phyloP scores from a whole-genome alignment of 306 rosid species.

The Cicer bijugum region DNA sequence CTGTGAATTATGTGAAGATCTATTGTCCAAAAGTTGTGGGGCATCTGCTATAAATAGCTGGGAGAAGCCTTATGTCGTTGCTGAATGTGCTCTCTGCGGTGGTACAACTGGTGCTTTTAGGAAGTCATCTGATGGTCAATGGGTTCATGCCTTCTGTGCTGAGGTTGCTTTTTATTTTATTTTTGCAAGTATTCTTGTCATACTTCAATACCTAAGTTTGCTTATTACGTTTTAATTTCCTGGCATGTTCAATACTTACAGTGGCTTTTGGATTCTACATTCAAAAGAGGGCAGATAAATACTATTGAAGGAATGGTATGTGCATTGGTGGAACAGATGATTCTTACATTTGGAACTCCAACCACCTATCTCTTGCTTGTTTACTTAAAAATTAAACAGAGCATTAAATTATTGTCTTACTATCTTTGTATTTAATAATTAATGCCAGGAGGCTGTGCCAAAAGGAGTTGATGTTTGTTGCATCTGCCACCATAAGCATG shows the following conservation, averaged over 20 bases:
- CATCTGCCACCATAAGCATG: conserved; percentile 73
- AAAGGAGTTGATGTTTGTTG: conserved; percentile 73
- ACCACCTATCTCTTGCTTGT: neutral
- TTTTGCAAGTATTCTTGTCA: conserved; percentile 4
- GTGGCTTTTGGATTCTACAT: conserved; percentile 93
- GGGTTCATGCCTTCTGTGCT: conserved; percentile 99
- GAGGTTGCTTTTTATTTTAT: conserved; percentile 60
- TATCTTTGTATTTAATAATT: conserved; percentile 35
- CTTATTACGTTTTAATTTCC: neutral
- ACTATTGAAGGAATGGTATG: conserved; percentile 90
- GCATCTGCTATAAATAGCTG: conserved; percentile 68
- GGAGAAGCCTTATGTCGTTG: conserved; percentile 79
- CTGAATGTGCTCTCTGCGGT: conserved; percentile 91
- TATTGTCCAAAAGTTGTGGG: conserved; percentile 59
- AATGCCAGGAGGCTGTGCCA: conserved; percentile 63
- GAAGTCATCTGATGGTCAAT: conserved; percentile 86
- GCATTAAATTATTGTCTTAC: conserved; percentile 14
- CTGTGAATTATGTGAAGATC: conserved; percentile 90
- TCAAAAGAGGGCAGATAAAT: conserved; percentile 83
- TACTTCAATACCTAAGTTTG: conserved; percentile 15
- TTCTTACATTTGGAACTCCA: conserved; percentile 19
- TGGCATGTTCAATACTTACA: conserved; percentile 44
- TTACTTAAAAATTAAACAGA: neutral
- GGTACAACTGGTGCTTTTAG: conserved; percentile 94
- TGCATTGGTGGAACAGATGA: conserved; percentile 35